Evolutionary conservation across 306 rosid species (phyloP).

Genomic region (Cicer cuneatum): DNA sequence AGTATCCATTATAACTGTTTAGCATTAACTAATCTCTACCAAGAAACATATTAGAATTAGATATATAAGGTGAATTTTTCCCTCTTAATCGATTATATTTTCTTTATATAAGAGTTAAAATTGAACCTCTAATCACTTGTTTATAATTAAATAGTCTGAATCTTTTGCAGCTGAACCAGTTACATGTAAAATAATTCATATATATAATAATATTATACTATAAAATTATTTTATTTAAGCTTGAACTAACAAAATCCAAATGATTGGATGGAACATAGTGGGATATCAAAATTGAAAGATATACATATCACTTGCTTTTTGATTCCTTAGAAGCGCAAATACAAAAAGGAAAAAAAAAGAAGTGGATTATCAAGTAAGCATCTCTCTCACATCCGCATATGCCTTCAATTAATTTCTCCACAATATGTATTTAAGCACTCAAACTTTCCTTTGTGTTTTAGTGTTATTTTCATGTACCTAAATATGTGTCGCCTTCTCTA

Average conservation of each 20-base stretch:
- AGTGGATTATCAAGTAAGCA: conserved; percentile 64
- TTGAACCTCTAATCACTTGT: too few species aligned
- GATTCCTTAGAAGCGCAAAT: conserved; percentile 55
- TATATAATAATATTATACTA: too few species aligned
- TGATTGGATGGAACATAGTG: not conserved
- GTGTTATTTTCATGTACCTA: not conserved
- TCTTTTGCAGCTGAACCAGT: too few species aligned
- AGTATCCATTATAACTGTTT: too few species aligned
- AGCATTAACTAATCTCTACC: too few species aligned
- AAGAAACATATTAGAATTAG: too few species aligned
- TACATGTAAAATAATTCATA: too few species aligned
- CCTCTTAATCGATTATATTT: too few species aligned
- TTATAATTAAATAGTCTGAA: too few species aligned
- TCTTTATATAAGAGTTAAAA: too few species aligned
- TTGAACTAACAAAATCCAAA: not conserved
- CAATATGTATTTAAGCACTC: conserved; percentile 24
- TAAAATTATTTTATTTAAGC: not conserved
- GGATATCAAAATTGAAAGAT: conserved; percentile 25
- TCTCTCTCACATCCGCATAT: conserved; percentile 18
- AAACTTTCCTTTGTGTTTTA: not conserved
- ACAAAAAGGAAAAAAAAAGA: conserved; percentile 44
- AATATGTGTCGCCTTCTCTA: conserved; percentile 24
- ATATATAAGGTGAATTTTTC: too few species aligned
- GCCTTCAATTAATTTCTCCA: conserved; percentile 26
- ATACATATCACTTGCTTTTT: conserved; percentile 26